Evolutionary conservation across 1,139 yeast genomes (phyloP), one percentile per base, ranked within the genome.

Genomic region (Lodderomyces orthopsilosis): DNA sequence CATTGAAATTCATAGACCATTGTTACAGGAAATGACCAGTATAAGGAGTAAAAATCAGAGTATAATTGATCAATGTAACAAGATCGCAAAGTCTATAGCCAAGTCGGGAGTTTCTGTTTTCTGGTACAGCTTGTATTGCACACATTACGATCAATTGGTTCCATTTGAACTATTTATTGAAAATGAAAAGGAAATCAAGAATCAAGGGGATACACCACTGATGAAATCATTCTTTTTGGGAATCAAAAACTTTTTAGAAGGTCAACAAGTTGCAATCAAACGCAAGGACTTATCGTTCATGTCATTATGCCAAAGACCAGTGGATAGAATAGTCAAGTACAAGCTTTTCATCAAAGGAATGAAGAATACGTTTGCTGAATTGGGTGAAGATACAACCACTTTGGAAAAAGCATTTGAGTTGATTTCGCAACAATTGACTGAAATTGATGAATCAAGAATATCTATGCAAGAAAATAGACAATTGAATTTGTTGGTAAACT

Each of bases 271-370:
- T 2, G 38, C 45, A 0, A 46, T 56, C 0, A 61, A 54, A 19
- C 59, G 57, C 3, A 46, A 40, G 57, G 83, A 77, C 52, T 57
- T 76, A 18, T 73, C 81, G 0, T 72, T 77, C 37, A 50, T 62
- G 12, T 79, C 85, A 0, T 63, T 81, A 40, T 58, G 78, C 30
- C 81, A 78, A 49, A 70, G 71, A 55, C 86, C 87, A 2, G 65
- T 78, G 3, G 63, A 74, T 18, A 60, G 86, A 46, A 65, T 78
- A 13, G 62, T 74, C 4, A 77, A 79, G 50, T 81, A 81, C 52
- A 67, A 70, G 40, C 59, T 81, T 35, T 65, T 81, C 21, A 50
- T 78, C 18, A 77, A 75, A 37, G 63, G 74, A 1, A 51, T 79
- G 4, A 26, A 48, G 7, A 66, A 66, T 35, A 44, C 51, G 8